A percentile compares a stretch with the other conserved stretches of the same genome.
Conservation (phyloP, 225 moss, liverwort and hornwort species). For the Anthoceros angustus region DNA sequence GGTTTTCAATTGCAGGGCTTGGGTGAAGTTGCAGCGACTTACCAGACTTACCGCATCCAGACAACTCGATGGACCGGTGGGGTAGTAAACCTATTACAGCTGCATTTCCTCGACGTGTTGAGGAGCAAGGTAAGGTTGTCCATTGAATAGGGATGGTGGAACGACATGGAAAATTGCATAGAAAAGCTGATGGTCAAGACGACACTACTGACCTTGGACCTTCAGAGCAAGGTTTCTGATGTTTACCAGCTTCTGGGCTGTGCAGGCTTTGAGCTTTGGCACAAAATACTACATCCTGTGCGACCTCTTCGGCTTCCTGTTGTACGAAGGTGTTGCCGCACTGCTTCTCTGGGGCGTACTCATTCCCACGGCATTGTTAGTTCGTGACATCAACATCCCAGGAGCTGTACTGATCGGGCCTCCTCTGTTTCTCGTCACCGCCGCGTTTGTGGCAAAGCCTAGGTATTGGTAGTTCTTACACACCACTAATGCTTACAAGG, state of each 20-base stretch:
- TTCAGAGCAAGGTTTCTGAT: neutral
- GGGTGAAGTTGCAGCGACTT: slow-evolving; percentile 42
- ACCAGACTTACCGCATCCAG: slow-evolving; percentile 45
- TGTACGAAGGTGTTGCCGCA: neutral
- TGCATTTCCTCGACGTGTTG: neutral
- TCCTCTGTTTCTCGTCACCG: too few relatives aligned
- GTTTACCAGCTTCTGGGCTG: neutral
- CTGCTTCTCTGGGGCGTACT: too few relatives aligned
- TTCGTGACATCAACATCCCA: too few relatives aligned
- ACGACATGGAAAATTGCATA: neutral
- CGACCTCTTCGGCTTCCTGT: neutral
- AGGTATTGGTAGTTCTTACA: too few relatives aligned
- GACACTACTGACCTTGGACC: neutral
- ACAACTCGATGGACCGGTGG: slow-evolving; percentile 29
- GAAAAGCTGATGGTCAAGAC: too few relatives aligned
- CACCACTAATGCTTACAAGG: too few relatives aligned
- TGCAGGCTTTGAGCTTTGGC: neutral
- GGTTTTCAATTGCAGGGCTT: neutral
- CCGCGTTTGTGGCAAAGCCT: too few relatives aligned
- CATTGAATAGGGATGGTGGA: neutral
- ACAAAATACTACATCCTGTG: neutral
- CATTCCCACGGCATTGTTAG: too few relatives aligned
- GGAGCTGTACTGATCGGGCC: too few relatives aligned
- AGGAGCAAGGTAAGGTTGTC: neutral
- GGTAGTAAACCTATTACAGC: neutral